Conservation (phyloP, 164 flowering plant species). For the Tinospora cordifolia region DNA sequence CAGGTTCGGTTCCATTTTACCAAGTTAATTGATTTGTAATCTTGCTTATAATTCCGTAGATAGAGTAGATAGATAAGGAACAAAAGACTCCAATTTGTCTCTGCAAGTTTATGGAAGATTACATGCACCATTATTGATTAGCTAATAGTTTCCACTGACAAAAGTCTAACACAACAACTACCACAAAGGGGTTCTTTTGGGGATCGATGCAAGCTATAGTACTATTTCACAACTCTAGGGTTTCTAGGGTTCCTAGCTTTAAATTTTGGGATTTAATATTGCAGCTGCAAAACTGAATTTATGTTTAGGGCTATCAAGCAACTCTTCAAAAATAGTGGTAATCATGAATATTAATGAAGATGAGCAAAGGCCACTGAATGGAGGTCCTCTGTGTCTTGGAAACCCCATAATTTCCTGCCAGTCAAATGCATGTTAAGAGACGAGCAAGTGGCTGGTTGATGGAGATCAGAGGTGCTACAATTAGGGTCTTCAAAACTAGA, state of each 20-base stretch:
- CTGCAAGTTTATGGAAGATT: background rate
- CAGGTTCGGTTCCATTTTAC: too few species aligned
- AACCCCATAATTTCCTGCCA: slow-evolving; percentile 35
- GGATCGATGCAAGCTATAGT: slow-evolving; percentile 4
- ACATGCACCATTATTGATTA: background rate
- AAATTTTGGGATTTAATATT: too few species aligned
- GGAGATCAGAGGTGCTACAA: too few species aligned
- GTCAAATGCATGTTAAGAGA: slow-evolving; percentile 37
- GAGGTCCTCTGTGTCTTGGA: slow-evolving; percentile 53
- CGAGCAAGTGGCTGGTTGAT: slow-evolving; percentile 26
- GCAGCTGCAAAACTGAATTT: slow-evolving; percentile 19
- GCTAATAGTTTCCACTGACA: slow-evolving; percentile 13
- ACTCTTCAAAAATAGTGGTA: slow-evolving; percentile 15
- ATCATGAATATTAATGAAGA: slow-evolving; percentile 33
- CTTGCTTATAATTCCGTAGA: too few species aligned
- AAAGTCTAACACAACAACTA: slow-evolving; percentile 21
- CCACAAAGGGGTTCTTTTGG: slow-evolving; percentile 13
- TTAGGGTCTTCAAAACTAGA: slow-evolving; percentile 25
- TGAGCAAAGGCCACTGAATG: slow-evolving; percentile 55
- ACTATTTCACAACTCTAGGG: slow-evolving; percentile 15
- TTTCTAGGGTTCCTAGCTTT: slow-evolving; percentile 15
- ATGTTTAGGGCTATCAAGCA: slow-evolving; percentile 16
- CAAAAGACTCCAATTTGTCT: background rate
- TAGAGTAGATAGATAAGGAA: too few species aligned
- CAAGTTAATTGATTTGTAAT: too few species aligned